Percentiles rank a stretch among this genome's conserved stretches.
phyloP scores from a whole-genome alignment of 441 rosid species.

The Croton laevigatus region DNA sequence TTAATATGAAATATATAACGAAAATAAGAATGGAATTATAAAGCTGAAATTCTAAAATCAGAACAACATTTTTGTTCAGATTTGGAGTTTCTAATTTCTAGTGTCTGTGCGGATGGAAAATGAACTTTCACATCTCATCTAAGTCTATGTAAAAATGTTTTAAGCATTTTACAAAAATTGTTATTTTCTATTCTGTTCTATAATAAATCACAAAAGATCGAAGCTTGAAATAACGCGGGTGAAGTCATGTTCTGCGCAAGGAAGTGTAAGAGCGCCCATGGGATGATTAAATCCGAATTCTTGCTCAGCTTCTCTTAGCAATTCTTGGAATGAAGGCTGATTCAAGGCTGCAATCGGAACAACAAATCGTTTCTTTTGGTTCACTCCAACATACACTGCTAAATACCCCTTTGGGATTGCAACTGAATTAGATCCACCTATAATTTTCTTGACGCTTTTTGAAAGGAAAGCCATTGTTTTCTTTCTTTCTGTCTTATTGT shows the following conservation, averaged over 20 bases:
- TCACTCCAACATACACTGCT: constrained; percentile 37
- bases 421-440: constrained; percentile 5
- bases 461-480: constrained; percentile 7
- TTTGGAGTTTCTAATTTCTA: too few relatives aligned
- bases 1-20: too few relatives aligned
- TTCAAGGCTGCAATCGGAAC: constrained; percentile 32
- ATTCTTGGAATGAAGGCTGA: constrained; percentile 36
- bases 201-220: neutral
- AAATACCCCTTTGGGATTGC: constrained; percentile 31
- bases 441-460: constrained; percentile 1
- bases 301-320: constrained; percentile 34
- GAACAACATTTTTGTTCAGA: too few relatives aligned
- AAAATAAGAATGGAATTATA: too few relatives aligned
- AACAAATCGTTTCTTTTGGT: constrained; percentile 28
- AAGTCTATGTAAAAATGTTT: neutral
- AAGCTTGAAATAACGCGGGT: constrained; percentile 20
- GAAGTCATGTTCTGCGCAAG: constrained; percentile 34
- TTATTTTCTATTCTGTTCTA: neutral
- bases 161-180: neutral
- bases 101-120: neutral
- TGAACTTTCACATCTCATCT: neutral
- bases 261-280: constrained; percentile 41
- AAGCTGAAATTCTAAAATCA: too few relatives aligned
- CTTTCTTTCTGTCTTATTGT: neutral
- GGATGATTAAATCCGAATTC: constrained; percentile 42